Base-by-base conservation (phyloP, 83 land plant species). In the Picea mariana region DNA sequence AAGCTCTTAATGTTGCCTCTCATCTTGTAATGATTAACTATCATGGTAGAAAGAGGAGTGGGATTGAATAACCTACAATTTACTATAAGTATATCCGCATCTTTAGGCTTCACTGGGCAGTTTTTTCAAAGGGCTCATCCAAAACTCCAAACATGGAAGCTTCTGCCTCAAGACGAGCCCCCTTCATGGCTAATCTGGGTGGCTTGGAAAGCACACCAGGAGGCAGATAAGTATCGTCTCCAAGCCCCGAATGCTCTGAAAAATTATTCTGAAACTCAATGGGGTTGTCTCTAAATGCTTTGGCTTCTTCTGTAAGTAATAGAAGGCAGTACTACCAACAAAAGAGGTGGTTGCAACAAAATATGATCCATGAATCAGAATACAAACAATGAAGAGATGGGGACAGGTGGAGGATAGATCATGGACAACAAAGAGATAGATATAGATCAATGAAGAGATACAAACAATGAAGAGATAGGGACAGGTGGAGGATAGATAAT, bases 191-290 rank as follows among this genome's bases (percentile, higher is more conserved):
- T 21, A 87, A 71, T 5, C 77, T 82, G 3, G 88, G 91, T n/a
- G 89, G 89, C 3, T 60, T 40, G 9, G 88, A 21, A 0, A 87
- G 83, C 1, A 93, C 87, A 1, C 87, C 89, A 18, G 69, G 49
- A 4, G 95, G 87, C 16, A 89, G 75, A 59, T 93, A 93, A 5
- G 95, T 93, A 81, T 91, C 92, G 59, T 88, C 91, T 47, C 95
- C 95, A 0, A 93, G 79, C 11, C 95, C 94, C 16, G 94, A 89
- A 79, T 90, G 85, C 78, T 27, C 44, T 8, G 86, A 78, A 58
- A 87, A 79, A 77, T 82, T 77, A 62, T 81, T 79, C 87, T 91
- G 94, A 73, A 93, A 93, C 75, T 85, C 75, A 20, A 91, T 60
- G 8, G 88, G 68, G n/a, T 82, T 87, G 59, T 82, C 86, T 13